Evolutionary conservation across 1,284 basidiomycete species (phyloP).

Genomic region (Hymenochaete sp.): DNA sequence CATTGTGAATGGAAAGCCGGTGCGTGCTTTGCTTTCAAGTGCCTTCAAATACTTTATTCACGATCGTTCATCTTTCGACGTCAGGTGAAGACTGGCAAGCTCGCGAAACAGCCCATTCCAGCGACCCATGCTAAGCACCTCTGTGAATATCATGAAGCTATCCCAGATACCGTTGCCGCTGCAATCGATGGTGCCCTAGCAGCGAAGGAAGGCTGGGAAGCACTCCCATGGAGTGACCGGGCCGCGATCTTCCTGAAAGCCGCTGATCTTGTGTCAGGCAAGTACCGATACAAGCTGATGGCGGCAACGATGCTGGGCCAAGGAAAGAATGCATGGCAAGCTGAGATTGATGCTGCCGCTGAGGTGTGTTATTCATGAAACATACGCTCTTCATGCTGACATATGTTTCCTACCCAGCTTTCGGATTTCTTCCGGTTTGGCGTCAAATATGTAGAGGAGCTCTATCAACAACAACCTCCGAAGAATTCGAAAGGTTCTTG

Average conservation of each 20-base stretch:
- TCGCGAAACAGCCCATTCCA: constrained; percentile 75
- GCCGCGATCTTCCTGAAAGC: constrained; percentile 98
- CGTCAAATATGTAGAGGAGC: constrained; percentile 92
- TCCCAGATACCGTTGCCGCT: constrained; percentile 61
- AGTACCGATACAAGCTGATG: constrained; percentile 91
- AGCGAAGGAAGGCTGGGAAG: constrained; percentile 86
- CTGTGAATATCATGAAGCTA: constrained; percentile 86
- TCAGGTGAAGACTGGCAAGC: constrained; percentile 78
- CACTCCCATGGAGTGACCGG: constrained; percentile 91
- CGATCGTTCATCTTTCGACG: neutral
- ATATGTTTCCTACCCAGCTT: constrained; percentile 40
- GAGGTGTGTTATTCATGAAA: constrained; percentile 51
- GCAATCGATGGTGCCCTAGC: constrained; percentile 87
- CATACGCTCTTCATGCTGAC: neutral
- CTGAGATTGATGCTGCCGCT: constrained; percentile 97
- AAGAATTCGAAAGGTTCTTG: constrained; percentile 84
- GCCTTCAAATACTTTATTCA: neutral
- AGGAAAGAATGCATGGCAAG: constrained; percentile 99
- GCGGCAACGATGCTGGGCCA: constrained; percentile 98
- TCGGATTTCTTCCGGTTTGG: constrained; percentile 95
- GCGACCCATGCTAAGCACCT: constrained; percentile 77
- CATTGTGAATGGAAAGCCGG: constrained; percentile 85
- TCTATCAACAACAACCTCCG: constrained; percentile 85
- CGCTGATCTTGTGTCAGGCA: constrained; percentile 87
- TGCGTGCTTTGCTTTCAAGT: constrained; percentile 31